These are phyloP conservation scores for Euphorbia tirucalli DNA, from an alignment of 345 rosid species.

Conservation along the genomic window DNA sequence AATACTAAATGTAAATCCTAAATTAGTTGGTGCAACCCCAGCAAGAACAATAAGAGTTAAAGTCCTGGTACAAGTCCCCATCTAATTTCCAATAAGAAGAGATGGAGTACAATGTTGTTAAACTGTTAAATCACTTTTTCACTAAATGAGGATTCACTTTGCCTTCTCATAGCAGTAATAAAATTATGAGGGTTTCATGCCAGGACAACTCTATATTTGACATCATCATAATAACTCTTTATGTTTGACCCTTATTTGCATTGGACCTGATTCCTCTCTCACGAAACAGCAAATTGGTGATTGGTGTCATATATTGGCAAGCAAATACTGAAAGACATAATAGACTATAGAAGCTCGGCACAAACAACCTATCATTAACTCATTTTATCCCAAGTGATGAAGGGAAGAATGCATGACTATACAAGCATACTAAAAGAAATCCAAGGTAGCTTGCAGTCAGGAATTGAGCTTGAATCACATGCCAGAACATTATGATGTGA, in stretches of 20 bases:
- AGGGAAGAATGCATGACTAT: background rate
- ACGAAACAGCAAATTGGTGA: background rate
- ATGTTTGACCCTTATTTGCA: background rate
- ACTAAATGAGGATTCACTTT: background rate
- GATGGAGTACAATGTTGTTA: background rate
- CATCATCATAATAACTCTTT: background rate
- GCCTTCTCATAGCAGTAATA: background rate
- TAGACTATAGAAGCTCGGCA: background rate
- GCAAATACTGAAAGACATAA: background rate
- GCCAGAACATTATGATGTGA: background rate
- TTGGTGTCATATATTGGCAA: background rate
- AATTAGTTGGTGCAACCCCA: background rate
- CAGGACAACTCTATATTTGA: background rate
- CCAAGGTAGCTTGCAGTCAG: background rate
- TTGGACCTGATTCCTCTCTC: background rate
- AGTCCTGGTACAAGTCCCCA: background rate
- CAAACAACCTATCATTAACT: background rate
- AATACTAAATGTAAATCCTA: background rate
- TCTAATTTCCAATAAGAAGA: background rate
- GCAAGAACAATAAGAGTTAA: background rate
- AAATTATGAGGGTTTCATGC: background rate
- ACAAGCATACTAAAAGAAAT: background rate
- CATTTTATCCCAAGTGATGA: background rate
- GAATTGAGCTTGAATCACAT: background rate
- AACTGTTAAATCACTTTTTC: background rate